These are phyloP conservation scores for Leishmania gerbilli DNA, from an alignment of 208 protist genomes.

Conservation along the genomic window DNA sequence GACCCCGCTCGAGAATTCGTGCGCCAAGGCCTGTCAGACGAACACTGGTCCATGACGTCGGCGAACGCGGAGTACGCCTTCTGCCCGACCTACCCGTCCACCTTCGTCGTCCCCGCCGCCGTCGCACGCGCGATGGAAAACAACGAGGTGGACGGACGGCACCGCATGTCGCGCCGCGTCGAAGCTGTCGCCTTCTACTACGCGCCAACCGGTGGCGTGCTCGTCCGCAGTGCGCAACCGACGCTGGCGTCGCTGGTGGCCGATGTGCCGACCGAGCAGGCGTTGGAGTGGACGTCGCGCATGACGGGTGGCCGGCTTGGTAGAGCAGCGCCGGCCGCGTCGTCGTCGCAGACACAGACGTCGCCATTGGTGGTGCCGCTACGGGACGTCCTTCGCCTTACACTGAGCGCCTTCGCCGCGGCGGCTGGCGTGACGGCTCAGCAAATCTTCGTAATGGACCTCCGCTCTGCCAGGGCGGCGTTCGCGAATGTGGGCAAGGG, in stretches of 20 bases:
- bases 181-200: conserved; percentile 78
- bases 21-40: conserved; percentile 35
- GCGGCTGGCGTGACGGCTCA: conserved; percentile 20
- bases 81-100: conserved; percentile 53
- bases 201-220: conserved; percentile 34
- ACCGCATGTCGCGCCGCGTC: conserved; percentile 63
- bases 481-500: conserved; percentile 40
- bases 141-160: conserved; percentile 20
- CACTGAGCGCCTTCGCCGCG: conserved; percentile 25
- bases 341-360: not conserved
- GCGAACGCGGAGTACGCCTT: conserved; percentile 40
- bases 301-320: conserved; percentile 15
- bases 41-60: conserved; percentile 37
- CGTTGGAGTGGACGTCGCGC: conserved; percentile 17
- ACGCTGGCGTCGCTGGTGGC: conserved; percentile 28
- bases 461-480: conserved; percentile 37
- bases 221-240: conserved; percentile 81
- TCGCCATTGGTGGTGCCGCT: conserved; percentile 1
- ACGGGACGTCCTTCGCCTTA: conserved; percentile 14
- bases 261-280: conserved; percentile 10
- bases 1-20: conserved; percentile 37
- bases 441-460: conserved; percentile 42
- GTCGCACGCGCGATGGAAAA: conserved; percentile 24
- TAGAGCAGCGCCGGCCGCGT: not conserved
- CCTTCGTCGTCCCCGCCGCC: conserved; percentile 47